Evolutionary conservation across 2,329 filamentous ascomycete genomes (phyloP).

Genomic region (Pezicula radicicola): DNA sequence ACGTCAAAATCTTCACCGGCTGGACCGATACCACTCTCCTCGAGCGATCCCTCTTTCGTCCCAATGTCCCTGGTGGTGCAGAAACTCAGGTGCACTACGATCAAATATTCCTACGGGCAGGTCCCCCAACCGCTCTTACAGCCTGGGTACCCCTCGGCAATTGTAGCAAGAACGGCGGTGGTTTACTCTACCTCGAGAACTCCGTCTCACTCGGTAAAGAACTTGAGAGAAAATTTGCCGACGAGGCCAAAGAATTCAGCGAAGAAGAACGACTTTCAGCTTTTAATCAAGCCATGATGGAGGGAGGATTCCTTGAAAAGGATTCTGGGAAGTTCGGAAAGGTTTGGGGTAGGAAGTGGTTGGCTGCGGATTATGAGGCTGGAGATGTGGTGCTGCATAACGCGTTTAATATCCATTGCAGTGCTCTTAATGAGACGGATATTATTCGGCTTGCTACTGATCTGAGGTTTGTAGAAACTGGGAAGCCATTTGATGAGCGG

Average conservation of each 20-base stretch:
- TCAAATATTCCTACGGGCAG: conserved; percentile 48
- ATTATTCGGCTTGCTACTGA: background rate
- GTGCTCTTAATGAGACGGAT: background rate
- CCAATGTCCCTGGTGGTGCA: conserved; percentile 46
- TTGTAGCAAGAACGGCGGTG: conserved; percentile 50
- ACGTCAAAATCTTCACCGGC: conserved; percentile 47
- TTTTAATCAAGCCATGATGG: background rate
- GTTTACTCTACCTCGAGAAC: conserved; percentile 57
- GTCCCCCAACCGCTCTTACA: conserved; percentile 40
- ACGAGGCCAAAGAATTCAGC: no score
- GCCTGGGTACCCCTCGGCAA: conserved; percentile 51
- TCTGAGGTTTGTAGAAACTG: background rate
- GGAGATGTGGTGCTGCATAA: conserved; percentile 39
- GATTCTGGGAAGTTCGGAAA: background rate
- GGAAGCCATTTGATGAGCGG: background rate
- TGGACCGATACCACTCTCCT: conserved; percentile 53
- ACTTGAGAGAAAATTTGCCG: background rate
- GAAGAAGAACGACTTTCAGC: background rate
- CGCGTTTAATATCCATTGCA: conserved; percentile 34
- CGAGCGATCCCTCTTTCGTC: conserved; percentile 48
- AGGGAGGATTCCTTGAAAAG: background rate
- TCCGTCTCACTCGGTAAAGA: background rate
- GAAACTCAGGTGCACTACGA: conserved; percentile 52
- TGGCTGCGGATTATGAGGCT: conserved; percentile 31
- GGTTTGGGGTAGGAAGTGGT: conserved; percentile 17